Evolutionary conservation across 1,284 basidiomycete species (phyloP).

Genomic region (Mixia osmundae): DNA sequence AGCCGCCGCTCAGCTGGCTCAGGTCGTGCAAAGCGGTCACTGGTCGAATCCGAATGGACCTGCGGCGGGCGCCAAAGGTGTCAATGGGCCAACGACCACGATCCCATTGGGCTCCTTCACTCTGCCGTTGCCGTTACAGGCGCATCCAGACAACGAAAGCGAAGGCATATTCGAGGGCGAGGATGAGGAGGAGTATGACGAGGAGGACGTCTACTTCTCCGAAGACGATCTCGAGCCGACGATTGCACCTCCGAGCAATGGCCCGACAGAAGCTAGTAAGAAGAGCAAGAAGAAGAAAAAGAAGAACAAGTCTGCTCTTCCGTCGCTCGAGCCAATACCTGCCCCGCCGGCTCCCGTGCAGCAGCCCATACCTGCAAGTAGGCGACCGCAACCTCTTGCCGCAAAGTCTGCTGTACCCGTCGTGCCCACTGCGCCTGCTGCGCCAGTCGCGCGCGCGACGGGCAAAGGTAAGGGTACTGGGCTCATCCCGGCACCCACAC

Average conservation of each 20-base stretch:
- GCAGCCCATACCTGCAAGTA: not conserved
- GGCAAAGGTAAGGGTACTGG: constrained; percentile 7
- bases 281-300: constrained; percentile 4
- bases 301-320: not conserved
- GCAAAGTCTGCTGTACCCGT: constrained; percentile 9
- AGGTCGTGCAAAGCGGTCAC: constrained; percentile 17
- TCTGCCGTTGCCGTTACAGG: constrained; percentile 27
- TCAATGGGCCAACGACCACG: constrained; percentile 10
- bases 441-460: constrained; percentile 4
- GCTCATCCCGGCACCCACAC: not conserved
- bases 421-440: constrained; percentile 9
- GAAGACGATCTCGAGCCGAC: not conserved
- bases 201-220: constrained; percentile 2
- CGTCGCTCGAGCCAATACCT: not conserved
- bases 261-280: not conserved
- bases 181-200: constrained; percentile 5
- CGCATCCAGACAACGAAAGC: constrained; percentile 14
- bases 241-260: not conserved
- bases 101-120: constrained; percentile 17
- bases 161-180: not conserved
- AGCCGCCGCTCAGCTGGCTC: constrained; percentile 19
- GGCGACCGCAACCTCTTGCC: not conserved
- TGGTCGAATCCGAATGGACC: constrained; percentile 10
- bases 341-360: not conserved
- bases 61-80: constrained; percentile 1